Percentiles rank a stretch among this genome's conserved stretches.
Evolutionary conservation across 2,329 filamentous ascomycete species (phyloP).

Genomic region (Ilyonectria sp.): DNA sequence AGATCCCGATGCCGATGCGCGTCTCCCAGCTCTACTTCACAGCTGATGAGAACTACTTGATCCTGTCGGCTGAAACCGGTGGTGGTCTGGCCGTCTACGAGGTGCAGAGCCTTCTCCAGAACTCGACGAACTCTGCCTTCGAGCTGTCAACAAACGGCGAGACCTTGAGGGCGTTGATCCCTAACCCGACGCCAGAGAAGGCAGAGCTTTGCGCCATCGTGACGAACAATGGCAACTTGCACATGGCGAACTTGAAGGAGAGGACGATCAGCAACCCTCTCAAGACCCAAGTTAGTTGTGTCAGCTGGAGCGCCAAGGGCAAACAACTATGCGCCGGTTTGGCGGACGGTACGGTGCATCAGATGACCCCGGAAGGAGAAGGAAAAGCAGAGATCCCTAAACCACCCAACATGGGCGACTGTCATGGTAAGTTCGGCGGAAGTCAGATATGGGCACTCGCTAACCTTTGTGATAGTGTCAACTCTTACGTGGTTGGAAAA

Average conservation of each 20-base stretch:
- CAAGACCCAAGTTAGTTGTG: constrained; percentile 83
- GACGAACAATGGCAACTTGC: constrained; percentile 83
- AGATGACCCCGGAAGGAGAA: constrained; percentile 87
- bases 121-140: constrained; percentile 77
- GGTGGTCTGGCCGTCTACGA: constrained; percentile 90
- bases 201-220: constrained; percentile 86
- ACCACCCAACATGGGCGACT: constrained; percentile 77
- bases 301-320: constrained; percentile 92
- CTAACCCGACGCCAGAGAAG: constrained; percentile 84
- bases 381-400: constrained; percentile 85
- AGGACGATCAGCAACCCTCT: constrained; percentile 75
- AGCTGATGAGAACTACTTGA: constrained; percentile 87
- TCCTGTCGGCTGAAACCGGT: constrained; percentile 85
- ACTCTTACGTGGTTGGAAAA: constrained; percentile 92
- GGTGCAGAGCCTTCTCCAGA: constrained; percentile 76
- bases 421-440: constrained; percentile 72
- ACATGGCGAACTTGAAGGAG: constrained; percentile 86
- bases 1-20: constrained; percentile 79
- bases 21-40: constrained; percentile 94
- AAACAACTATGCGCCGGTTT: constrained; percentile 94
- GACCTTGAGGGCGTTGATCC: constrained; percentile 79
- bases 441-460: neutral
- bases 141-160: constrained; percentile 84
- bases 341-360: constrained; percentile 82
- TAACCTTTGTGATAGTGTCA: constrained; percentile 70